Percentiles rank a stretch among this genome's conserved stretches.
Evolutionary conservation across 768 basidiomycete species (phyloP).

Genomic region (Hysterangium stoloniferum): DNA sequence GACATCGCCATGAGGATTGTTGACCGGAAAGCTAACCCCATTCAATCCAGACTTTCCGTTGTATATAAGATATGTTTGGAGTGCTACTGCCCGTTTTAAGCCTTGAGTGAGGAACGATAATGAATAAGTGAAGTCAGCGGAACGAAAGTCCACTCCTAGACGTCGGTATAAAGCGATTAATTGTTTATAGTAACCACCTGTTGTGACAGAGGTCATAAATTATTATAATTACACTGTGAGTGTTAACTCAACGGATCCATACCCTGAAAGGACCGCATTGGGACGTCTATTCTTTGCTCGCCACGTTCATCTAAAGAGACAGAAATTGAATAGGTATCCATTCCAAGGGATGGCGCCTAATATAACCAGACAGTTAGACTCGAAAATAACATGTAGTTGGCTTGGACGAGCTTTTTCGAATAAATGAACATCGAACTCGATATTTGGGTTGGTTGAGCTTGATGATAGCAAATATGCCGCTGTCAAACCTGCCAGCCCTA

Average conservation of each 20-base stretch:
- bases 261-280: slow-evolving; percentile 78
- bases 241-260: slow-evolving; percentile 32
- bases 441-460: slow-evolving; percentile 24
- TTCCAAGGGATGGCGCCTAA: slow-evolving; percentile 58
- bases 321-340: slow-evolving; percentile 33
- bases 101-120: slow-evolving; percentile 44
- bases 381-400: background rate
- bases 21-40: slow-evolving; percentile 46
- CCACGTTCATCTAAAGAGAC: slow-evolving; percentile 26
- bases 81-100: slow-evolving; percentile 18
- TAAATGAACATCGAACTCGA: slow-evolving; percentile 58
- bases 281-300: slow-evolving; percentile 61
- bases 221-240: background rate
- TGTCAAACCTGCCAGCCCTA: slow-evolving; percentile 69
- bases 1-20: slow-evolving; percentile 18
- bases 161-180: slow-evolving; percentile 59
- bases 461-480: slow-evolving; percentile 48
- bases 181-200: slow-evolving; percentile 61
- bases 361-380: slow-evolving; percentile 2
- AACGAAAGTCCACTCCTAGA: slow-evolving; percentile 49
- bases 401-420: slow-evolving; percentile 56
- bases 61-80: slow-evolving; percentile 51
- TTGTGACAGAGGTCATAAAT: background rate
- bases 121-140: slow-evolving; percentile 60
- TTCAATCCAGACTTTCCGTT: slow-evolving; percentile 50